Evolutionary conservation across 2,329 filamentous ascomycete genomes (phyloP).

Genomic region (Sarocladium kiliense): DNA sequence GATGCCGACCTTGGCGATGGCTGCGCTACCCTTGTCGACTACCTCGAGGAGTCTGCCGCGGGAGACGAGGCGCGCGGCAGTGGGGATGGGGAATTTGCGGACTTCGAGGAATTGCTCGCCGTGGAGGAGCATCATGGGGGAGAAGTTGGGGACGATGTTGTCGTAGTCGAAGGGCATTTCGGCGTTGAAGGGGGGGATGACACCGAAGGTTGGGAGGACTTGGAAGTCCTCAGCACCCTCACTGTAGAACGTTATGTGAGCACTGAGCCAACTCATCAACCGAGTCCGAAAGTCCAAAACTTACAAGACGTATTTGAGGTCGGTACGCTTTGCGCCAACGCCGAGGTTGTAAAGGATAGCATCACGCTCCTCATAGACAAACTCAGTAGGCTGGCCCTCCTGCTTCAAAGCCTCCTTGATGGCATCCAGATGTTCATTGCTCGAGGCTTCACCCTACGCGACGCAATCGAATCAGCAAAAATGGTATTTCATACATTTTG

Average conservation of each 20-base stretch:
- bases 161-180: slow-evolving; percentile 73
- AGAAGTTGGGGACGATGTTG: slow-evolving; percentile 91
- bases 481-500: neutral
- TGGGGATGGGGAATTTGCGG: slow-evolving; percentile 86
- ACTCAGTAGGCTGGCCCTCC: slow-evolving; percentile 67
- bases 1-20: slow-evolving; percentile 73
- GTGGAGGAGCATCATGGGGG: slow-evolving; percentile 96
- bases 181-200: slow-evolving; percentile 89
- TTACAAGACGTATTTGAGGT: slow-evolving; percentile 78
- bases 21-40: slow-evolving; percentile 89
- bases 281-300: no score
- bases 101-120: slow-evolving; percentile 98
- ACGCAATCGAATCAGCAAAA: neutral
- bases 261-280: neutral
- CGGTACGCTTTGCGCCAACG: slow-evolving; percentile 83
- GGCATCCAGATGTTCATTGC: slow-evolving; percentile 63
- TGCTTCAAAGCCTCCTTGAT: slow-evolving; percentile 73
- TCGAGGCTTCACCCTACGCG: slow-evolving; percentile 25
- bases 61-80: slow-evolving; percentile 69
- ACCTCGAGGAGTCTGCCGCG: slow-evolving; percentile 84
- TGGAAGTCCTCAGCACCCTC: slow-evolving; percentile 92
- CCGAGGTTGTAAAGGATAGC: slow-evolving; percentile 94
- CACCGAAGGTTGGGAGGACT: slow-evolving; percentile 88
- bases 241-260: slow-evolving; percentile 9
- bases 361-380: slow-evolving; percentile 80